A percentile compares a stretch with the other conserved stretches of the same genome.
phyloP scores from a whole-genome alignment of 257 asterid genomes.

The Pogostemon cablin region DNA sequence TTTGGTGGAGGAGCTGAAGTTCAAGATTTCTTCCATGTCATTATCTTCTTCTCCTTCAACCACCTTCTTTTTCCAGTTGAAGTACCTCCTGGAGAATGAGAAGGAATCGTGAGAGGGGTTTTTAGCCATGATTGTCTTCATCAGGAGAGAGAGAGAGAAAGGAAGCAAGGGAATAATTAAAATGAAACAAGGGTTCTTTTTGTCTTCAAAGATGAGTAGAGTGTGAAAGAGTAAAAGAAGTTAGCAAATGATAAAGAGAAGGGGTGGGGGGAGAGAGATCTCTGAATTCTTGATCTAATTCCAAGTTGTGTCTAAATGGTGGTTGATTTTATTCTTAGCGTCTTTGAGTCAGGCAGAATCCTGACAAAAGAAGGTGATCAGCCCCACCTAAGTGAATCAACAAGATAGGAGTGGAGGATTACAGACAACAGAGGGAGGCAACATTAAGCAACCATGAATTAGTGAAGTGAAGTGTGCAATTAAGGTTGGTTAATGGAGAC shows the following conservation, averaged over 20 bases:
- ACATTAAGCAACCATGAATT: neutral
- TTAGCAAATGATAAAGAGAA: constrained; percentile 20
- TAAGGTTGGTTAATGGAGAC: constrained; percentile 18
- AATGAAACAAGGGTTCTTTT: constrained; percentile 33
- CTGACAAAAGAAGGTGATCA: constrained; percentile 73
- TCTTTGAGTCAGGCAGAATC: constrained; percentile 43
- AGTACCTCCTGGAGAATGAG: constrained; percentile 82
- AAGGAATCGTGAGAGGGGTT: constrained; percentile 68
- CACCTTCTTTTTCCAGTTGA: constrained; percentile 60
- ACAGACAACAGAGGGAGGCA: constrained; percentile 21
- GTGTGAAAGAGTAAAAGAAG: constrained; percentile 14
- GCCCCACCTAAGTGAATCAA: constrained; percentile 59
- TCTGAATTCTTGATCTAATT: constrained; percentile 14
- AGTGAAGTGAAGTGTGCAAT: neutral
- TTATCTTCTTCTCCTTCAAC: constrained; percentile 46
- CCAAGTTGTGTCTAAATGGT: constrained; percentile 12
- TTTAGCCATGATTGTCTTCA: constrained; percentile 77
- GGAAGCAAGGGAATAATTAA: constrained; percentile 22
- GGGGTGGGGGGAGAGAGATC: constrained; percentile 12
- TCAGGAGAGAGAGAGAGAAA: constrained; percentile 32
- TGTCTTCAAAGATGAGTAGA: constrained; percentile 34
- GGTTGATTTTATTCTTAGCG: constrained; percentile 33
- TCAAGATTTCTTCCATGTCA: constrained; percentile 39
- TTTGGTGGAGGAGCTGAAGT: constrained; percentile 41
- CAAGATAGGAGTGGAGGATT: constrained; percentile 23